phyloP scores from a whole-genome alignment of 1,139 yeast species.

The Suhomyces coccinellae region DNA sequence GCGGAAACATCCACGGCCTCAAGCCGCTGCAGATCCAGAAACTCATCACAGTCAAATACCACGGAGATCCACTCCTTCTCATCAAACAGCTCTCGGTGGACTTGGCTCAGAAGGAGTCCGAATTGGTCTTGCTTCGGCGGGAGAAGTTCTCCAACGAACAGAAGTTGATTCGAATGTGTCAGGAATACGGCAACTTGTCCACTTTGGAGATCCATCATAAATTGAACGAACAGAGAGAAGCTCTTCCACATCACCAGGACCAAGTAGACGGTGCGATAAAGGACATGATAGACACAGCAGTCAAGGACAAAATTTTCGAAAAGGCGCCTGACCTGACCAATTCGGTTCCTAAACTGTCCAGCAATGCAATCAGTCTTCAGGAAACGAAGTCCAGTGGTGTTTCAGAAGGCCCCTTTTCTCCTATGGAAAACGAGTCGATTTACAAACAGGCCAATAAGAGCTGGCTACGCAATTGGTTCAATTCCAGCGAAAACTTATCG shows the following conservation, averaged over 20 bases:
- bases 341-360: background rate
- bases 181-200: conserved; percentile 46
- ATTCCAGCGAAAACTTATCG: conserved; percentile 19
- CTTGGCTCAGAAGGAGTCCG: conserved; percentile 50
- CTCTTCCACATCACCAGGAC: too few relatives aligned
- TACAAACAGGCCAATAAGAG: conserved; percentile 11
- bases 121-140: conserved; percentile 41
- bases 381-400: background rate
- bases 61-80: conserved; percentile 41
- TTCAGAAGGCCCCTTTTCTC: too few relatives aligned
- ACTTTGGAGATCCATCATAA: conserved; percentile 45
- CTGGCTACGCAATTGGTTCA: conserved; percentile 25
- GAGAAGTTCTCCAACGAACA: conserved; percentile 47
- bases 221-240: conserved; percentile 20
- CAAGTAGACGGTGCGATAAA: conserved; percentile 9
- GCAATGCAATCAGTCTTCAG: background rate
- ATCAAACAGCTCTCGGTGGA: conserved; percentile 52
- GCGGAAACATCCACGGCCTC: conserved; percentile 21
- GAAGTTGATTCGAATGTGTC: conserved; percentile 40
- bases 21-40: conserved; percentile 31
- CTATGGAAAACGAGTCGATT: background rate
- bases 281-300: conserved; percentile 15
- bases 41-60: conserved; percentile 29
- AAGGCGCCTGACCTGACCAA: too few relatives aligned
- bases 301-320: conserved; percentile 5